A percentile compares a stretch with the other conserved stretches of the same genome.
Evolutionary conservation across 1,284 basidiomycete genomes (phyloP).

Genomic region (Cutaneotrichosporon sp.): DNA sequence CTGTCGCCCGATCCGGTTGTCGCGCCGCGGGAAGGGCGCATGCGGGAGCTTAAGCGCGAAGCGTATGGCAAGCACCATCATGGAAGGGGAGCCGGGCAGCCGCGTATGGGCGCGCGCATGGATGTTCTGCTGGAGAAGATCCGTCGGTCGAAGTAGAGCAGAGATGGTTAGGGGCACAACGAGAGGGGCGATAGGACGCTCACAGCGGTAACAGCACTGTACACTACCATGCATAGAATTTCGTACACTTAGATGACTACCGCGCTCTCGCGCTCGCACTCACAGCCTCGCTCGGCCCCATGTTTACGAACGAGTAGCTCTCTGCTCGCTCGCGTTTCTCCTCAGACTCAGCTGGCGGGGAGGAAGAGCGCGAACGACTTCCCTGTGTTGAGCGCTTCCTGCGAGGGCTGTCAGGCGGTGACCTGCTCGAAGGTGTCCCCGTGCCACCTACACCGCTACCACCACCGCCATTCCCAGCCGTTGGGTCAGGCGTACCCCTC

Average conservation of each 20-base stretch:
- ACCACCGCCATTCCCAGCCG: neutral
- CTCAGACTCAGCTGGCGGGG: neutral
- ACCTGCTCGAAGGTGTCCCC: too few relatives aligned
- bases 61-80: constrained; percentile 31
- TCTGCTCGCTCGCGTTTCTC: constrained; percentile 12
- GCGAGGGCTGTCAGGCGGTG: too few relatives aligned
- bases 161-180: too few relatives aligned
- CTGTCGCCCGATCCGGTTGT: constrained; percentile 7
- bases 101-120: constrained; percentile 50
- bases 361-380: neutral
- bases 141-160: constrained; percentile 29
- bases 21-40: neutral
- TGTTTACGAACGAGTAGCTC: constrained; percentile 14
- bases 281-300: constrained; percentile 11
- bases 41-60: constrained; percentile 37
- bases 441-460: neutral
- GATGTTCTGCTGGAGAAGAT: constrained; percentile 48
- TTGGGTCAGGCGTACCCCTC: constrained; percentile 4
- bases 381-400: too few relatives aligned
- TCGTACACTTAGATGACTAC: too few relatives aligned
- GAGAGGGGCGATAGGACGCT: too few relatives aligned
- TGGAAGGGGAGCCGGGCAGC: constrained; percentile 39
- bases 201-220: too few relatives aligned
- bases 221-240: neutral
- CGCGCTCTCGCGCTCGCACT: constrained; percentile 2